Conservation (phyloP, 495 filamentous ascomycete species). For the Talaromyces thailandensis region DNA sequence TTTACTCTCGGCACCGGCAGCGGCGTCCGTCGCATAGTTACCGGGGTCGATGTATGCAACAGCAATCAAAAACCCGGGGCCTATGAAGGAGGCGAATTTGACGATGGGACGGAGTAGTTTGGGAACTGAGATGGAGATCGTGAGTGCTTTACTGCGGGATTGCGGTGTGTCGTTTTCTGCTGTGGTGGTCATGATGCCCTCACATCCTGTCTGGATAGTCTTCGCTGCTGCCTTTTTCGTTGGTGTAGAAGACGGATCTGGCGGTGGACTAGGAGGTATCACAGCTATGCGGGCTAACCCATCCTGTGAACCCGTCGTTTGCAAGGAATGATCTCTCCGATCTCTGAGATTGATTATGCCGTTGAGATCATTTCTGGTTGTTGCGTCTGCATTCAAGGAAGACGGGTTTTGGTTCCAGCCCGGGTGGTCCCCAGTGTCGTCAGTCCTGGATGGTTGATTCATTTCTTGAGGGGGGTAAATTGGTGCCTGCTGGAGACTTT, state of each 20-base stretch:
- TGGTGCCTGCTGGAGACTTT: background rate
- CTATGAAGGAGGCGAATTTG: conserved; percentile 70
- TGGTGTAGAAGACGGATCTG: background rate
- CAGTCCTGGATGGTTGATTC: conserved; percentile 58
- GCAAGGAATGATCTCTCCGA: conserved; percentile 21
- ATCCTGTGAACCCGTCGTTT: background rate
- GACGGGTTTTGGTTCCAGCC: conserved; percentile 54
- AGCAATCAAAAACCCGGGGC: conserved; percentile 77
- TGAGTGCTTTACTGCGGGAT: background rate
- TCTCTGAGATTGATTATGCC: conserved; percentile 38
- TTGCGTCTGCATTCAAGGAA: conserved; percentile 45
- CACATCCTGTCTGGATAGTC: background rate
- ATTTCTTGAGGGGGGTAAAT: conserved; percentile 21
- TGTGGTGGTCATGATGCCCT: background rate
- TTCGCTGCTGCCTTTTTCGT: background rate
- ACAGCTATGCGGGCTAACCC: background rate
- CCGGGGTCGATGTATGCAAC: conserved; percentile 78
- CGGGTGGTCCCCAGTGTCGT: conserved; percentile 44
- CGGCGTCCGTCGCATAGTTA: conserved; percentile 79
- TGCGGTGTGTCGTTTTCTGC: background rate
- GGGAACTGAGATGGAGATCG: background rate
- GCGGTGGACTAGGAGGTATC: background rate
- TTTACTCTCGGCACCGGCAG: conserved; percentile 55
- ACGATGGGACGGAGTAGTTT: conserved; percentile 20
- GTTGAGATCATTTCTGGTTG: conserved; percentile 56